Evolutionary conservation across 1,284 basidiomycete species (phyloP), one percentile per base, ranked within the genome.

Genomic region (Anthracocystis panici-leucophaei): DNA sequence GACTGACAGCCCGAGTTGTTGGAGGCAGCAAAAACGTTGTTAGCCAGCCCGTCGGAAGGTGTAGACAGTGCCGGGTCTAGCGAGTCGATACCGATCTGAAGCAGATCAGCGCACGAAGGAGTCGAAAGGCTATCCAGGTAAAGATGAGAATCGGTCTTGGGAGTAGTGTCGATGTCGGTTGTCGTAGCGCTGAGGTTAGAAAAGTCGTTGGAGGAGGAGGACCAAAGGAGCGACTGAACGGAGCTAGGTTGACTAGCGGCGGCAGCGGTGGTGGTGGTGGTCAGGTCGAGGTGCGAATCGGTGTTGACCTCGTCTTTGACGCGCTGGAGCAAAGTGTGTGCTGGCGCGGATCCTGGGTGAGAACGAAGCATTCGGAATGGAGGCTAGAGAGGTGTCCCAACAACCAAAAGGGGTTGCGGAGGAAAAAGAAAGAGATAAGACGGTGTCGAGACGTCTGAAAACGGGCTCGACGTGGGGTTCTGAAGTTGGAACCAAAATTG

Each of bases 331-430:
- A 48, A 58, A 50, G n/a, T 45, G 12, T 57, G 62, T 55, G 63
- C 63, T 41, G 54, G 63, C 68, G 63, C 63, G 35, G 68, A 53
- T 58, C 33, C 55, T 55, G 58, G 62, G 44, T 61, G 58, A 55
- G 59, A 62, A 61, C 46, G 55, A 65, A 71, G 68, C 68, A 71
- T 71, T 53, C 68, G 68, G 52, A 58, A 51, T 14, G 35, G 35
- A 44, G 41, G 48, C n/a, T 29, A 40, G 33, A 44, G 20, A 33
- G 44, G 49, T 29, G 29, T 23, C 31, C 48, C 11, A 52, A 53
- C 61, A 65, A 64, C 38, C 49, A 38, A 38, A 12, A 38, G 29
- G 33, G 40, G 44, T 52, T 61, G 68, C 62, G 35, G 35, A 12
- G 12, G 9, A 11, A 8, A 33, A 33, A 11, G 31, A 33, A 38